Percentiles rank a stretch among this genome's conserved stretches.
These are phyloP conservation scores for Diaporthe sp. DNA, from an alignment of 2,329 filamentous ascomycete species.

Conservation along the genomic window DNA sequence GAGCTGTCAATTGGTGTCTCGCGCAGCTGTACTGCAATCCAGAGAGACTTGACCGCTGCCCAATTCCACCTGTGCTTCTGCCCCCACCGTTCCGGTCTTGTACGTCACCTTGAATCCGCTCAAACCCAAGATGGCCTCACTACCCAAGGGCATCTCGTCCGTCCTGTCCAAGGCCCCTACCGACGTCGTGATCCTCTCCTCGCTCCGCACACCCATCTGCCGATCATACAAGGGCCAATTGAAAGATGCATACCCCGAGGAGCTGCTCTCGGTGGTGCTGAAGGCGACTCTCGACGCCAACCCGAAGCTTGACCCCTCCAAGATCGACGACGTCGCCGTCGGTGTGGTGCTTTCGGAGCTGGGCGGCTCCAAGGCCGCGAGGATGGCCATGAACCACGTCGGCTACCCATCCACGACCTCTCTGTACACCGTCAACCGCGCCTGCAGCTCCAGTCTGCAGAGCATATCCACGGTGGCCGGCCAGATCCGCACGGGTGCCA, in stretches of 20 bases:
- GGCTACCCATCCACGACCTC: conserved; percentile 79
- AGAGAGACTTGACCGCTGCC: background rate
- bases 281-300: conserved; percentile 77
- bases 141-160: conserved; percentile 77
- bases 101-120: background rate
- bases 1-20: conserved; percentile 3
- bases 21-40: background rate
- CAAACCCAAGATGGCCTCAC: conserved; percentile 52
- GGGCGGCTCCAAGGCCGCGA: conserved; percentile 88
- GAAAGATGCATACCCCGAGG: conserved; percentile 91
- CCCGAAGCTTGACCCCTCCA: conserved; percentile 76
- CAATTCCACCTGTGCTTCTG: background rate
- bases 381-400: conserved; percentile 90
- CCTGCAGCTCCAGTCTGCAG: conserved; percentile 83
- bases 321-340: conserved; percentile 85
- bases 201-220: conserved; percentile 89
- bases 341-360: conserved; percentile 93
- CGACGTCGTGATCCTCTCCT: conserved; percentile 89
- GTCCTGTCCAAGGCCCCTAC: conserved; percentile 83
- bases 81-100: conserved; percentile 9
- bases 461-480: conserved; percentile 81
- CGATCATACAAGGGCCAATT: conserved; percentile 86
- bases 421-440: conserved; percentile 90
- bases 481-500: conserved; percentile 79
- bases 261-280: conserved; percentile 80